A percentile compares a stretch with the other conserved stretches of the same genome.
These are phyloP conservation scores for Cynara cardunculus DNA, from an alignment of 129 eudicot species.

Conservation along the genomic window DNA sequence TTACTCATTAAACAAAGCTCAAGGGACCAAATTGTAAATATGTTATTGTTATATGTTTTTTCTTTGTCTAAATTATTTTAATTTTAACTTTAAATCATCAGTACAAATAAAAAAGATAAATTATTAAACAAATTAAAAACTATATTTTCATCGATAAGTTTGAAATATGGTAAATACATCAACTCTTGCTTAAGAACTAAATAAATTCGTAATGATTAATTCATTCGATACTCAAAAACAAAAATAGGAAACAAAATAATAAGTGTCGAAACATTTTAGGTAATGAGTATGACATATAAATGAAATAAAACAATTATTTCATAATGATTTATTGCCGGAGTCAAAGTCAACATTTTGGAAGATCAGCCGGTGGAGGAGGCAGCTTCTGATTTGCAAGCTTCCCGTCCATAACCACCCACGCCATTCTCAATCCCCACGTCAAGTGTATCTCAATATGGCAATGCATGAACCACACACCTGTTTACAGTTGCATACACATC, in stretches of 20 bases:
- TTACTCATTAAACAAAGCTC: not conserved
- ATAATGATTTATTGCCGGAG: not conserved
- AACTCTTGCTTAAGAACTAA: too few relatives aligned
- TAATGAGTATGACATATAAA: not conserved
- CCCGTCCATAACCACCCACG: constrained; percentile 62
- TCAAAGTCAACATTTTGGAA: constrained; percentile 50
- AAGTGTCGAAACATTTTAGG: not conserved
- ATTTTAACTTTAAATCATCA: too few relatives aligned
- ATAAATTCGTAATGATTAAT: too few relatives aligned
- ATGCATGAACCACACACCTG: constrained; percentile 86
- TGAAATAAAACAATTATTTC: not conserved
- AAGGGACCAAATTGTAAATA: not conserved
- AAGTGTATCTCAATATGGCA: constrained; percentile 69
- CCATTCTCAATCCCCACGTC: constrained; percentile 78
- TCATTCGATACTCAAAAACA: too few relatives aligned
- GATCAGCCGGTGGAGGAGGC: constrained; percentile 77
- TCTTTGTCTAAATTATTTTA: too few relatives aligned
- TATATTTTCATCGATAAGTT: too few relatives aligned
- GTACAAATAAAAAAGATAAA: too few relatives aligned
- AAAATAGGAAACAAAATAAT: too few relatives aligned
- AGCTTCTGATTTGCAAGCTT: constrained; percentile 58
- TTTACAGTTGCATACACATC: not conserved
- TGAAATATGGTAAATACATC: too few relatives aligned
- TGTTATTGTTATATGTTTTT: not conserved
- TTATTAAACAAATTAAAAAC: too few relatives aligned